Evolutionary conservation across 1,139 yeast genomes (phyloP).

Genomic region (Candida labiduridarum): DNA sequence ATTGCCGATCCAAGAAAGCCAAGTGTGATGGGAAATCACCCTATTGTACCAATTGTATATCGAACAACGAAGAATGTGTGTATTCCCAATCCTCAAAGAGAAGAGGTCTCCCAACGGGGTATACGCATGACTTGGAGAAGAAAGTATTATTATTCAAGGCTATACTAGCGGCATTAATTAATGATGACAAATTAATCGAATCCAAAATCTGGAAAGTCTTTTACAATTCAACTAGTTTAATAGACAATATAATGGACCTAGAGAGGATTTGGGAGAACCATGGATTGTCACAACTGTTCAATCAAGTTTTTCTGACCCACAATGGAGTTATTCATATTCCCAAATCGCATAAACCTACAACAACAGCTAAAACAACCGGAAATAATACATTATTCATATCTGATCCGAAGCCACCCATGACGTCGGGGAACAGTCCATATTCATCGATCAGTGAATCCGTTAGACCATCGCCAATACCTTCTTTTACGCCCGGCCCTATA

Average conservation of each 20-base stretch:
- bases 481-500: background rate
- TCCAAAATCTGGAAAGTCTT: constrained; percentile 9
- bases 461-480: background rate
- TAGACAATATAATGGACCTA: constrained; percentile 11
- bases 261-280: constrained; percentile 18
- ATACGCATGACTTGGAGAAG: constrained; percentile 25
- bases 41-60: constrained; percentile 22
- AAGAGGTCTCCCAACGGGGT: constrained; percentile 28
- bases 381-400: background rate
- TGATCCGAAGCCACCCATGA: background rate
- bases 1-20: constrained; percentile 25
- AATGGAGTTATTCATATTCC: constrained; percentile 15
- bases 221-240: constrained; percentile 4
- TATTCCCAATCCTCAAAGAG: constrained; percentile 23
- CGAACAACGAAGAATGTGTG: constrained; percentile 18
- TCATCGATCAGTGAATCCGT: background rate
- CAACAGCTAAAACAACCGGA: background rate
- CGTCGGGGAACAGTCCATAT: background rate
- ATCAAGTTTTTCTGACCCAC: constrained; percentile 15
- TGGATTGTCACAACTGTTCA: constrained; percentile 12
- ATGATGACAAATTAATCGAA: constrained; percentile 13
- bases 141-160: constrained; percentile 22
- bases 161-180: constrained; percentile 16
- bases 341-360: constrained; percentile 7
- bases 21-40: constrained; percentile 29